phyloP scores from a whole-genome alignment of 306 rosid species.

The Vicia sativa region DNA sequence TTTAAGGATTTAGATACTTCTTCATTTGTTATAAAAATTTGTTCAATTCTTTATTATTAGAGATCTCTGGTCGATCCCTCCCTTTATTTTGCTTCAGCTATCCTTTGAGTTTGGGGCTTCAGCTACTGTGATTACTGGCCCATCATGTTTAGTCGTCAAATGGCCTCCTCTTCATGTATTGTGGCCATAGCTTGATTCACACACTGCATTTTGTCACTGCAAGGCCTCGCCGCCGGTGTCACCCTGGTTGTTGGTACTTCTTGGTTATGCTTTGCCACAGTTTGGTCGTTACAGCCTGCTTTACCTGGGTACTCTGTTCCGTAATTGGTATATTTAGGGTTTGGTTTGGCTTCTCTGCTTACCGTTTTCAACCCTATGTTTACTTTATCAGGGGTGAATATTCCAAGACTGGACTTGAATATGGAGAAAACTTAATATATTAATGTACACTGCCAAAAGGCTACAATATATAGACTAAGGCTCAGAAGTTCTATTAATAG shows the following conservation, averaged over 20 bases:
- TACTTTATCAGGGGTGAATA: not conserved
- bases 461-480: not conserved
- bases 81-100: conserved; percentile 3
- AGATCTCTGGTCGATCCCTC: not conserved
- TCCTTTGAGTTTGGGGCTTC: not conserved
- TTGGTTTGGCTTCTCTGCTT: conserved; percentile 5
- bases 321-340: not conserved
- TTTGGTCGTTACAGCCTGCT: not conserved
- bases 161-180: not conserved
- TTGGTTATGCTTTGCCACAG: conserved; percentile 6
- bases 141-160: not conserved
- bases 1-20: not conserved
- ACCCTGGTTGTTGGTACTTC: not conserved
- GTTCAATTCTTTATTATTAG: not conserved
- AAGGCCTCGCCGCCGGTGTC: not conserved
- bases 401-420: conserved; percentile 8
- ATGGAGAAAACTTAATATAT: not conserved
- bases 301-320: not conserved
- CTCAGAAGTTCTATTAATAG: not conserved
- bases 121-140: not conserved
- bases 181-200: not conserved
- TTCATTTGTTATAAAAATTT: not conserved
- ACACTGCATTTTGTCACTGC: not conserved
- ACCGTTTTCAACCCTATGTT: not conserved
- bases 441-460: not conserved